phyloP scores from a whole-genome alignment of 2,329 filamentous ascomycete genomes.

The Beauveria australis region DNA sequence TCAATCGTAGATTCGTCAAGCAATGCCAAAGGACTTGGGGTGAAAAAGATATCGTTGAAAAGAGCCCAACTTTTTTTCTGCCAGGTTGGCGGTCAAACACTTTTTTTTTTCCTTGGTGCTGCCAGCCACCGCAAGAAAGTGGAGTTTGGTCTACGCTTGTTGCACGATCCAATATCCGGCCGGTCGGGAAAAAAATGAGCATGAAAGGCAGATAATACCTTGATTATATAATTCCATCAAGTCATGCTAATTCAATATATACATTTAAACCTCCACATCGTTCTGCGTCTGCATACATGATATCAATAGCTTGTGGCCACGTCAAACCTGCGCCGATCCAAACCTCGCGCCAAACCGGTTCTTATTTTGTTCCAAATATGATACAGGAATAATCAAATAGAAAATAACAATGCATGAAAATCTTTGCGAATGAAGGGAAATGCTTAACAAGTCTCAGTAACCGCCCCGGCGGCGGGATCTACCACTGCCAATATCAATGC shows the following conservation, averaged over 20 bases:
- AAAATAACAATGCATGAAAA: neutral
- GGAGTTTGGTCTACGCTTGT: neutral
- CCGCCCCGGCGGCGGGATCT: conserved; percentile 44
- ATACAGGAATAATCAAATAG: conserved; percentile 8
- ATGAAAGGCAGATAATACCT: neutral
- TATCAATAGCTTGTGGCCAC: neutral
- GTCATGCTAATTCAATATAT: neutral
- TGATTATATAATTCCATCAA: neutral
- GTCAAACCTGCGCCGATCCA: neutral
- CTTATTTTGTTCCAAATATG: conserved; percentile 9
- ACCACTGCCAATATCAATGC: conserved; percentile 57
- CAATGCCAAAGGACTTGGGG: no score
- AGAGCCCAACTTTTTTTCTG: conserved; percentile 21
- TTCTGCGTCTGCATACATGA: neutral
- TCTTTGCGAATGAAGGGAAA: neutral
- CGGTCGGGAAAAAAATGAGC: no score
- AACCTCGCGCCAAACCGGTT: neutral
- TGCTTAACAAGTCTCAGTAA: conserved; percentile 21
- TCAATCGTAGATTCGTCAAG: neutral
- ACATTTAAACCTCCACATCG: neutral
- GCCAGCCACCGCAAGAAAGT: neutral
- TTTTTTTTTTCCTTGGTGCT: neutral
- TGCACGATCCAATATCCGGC: no score
- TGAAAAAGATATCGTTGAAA: neutral
- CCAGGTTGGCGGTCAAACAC: conserved; percentile 8